A percentile compares a stretch with the other conserved stretches of the same genome.
Evolutionary conservation across 2,329 filamentous ascomycete species (phyloP).

Genomic region (Nigrospora sphaerica): DNA sequence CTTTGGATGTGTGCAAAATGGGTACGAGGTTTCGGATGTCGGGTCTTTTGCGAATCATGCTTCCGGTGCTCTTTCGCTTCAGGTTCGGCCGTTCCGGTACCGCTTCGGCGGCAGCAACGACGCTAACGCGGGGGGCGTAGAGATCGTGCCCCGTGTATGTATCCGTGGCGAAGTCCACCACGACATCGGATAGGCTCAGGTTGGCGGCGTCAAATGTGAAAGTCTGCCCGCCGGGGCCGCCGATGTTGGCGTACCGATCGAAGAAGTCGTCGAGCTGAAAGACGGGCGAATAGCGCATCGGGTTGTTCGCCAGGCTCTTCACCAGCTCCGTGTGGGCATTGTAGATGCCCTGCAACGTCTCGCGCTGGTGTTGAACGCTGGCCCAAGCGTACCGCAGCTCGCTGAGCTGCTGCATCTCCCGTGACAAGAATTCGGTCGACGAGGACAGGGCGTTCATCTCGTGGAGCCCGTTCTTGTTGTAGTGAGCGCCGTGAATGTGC

Average conservation of each 20-base stretch:
- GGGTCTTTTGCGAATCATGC: slow-evolving; percentile 29
- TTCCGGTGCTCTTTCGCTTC: slow-evolving; percentile 41
- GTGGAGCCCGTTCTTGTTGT: slow-evolving; percentile 45
- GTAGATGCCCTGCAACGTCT: slow-evolving; percentile 71
- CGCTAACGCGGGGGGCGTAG: slow-evolving; percentile 31
- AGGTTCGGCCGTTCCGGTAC: slow-evolving; percentile 28
- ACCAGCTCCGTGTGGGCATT: slow-evolving; percentile 76
- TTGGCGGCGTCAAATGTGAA: slow-evolving; percentile 67
- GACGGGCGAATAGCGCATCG: slow-evolving; percentile 67
- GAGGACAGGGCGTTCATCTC: slow-evolving; percentile 57
- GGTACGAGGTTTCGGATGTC: slow-evolving; percentile 29
- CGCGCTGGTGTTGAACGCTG: slow-evolving; percentile 71
- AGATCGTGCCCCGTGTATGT: slow-evolving; percentile 42
- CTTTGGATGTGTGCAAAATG: slow-evolving; percentile 21
- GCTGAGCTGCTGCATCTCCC: slow-evolving; percentile 72
- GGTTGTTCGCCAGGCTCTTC: slow-evolving; percentile 59
- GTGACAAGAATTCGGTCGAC: slow-evolving; percentile 62
- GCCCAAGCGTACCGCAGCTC: slow-evolving; percentile 72
- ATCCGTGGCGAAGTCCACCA: slow-evolving; percentile 53
- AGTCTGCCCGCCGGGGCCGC: slow-evolving; percentile 49
- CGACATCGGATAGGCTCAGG: slow-evolving; percentile 61
- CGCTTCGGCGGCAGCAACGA: slow-evolving; percentile 8
- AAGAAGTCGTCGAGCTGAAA: slow-evolving; percentile 87
- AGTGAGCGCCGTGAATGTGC: slow-evolving; percentile 80
- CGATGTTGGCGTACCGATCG: slow-evolving; percentile 62